Evolutionary conservation across 257 asterid genomes (phyloP).

Genomic region (Solanum gracilifrons): DNA sequence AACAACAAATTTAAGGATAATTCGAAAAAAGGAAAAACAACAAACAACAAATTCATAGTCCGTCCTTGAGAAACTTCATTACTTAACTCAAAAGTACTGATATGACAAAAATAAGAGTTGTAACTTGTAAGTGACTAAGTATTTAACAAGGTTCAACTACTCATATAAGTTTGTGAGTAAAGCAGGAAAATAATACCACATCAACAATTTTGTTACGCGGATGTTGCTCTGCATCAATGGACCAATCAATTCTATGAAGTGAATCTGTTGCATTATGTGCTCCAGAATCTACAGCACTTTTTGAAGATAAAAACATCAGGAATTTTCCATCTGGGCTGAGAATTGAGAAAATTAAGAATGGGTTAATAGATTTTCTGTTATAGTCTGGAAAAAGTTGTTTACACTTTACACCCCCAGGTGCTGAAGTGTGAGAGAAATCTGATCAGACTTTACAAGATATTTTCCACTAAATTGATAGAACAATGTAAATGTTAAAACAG

Average conservation of each 20-base stretch:
- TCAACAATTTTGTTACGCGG: constrained; percentile 36
- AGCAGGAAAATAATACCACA: constrained; percentile 42
- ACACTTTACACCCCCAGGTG: neutral
- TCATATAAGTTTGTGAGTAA: neutral
- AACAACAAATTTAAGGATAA: neutral
- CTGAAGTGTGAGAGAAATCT: neutral
- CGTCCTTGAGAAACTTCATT: neutral
- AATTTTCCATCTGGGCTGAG: constrained; percentile 72
- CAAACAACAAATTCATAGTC: neutral
- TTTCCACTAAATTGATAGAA: neutral
- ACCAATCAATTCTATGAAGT: constrained; percentile 77
- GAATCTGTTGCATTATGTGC: constrained; percentile 82
- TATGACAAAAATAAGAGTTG: neutral
- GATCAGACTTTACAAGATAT: neutral
- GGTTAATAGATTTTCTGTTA: neutral
- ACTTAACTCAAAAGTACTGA: neutral
- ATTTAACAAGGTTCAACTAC: neutral
- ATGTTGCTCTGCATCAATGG: constrained; percentile 37
- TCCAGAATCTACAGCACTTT: constrained; percentile 74
- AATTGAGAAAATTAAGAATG: constrained; percentile 1
- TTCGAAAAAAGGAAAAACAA: neutral
- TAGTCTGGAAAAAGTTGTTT: neutral
- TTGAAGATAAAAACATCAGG: constrained; percentile 71
- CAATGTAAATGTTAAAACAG: neutral
- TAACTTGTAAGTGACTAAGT: neutral